Percentiles rank a stretch among this genome's conserved stretches.
phyloP scores from a whole-genome alignment of 2,329 filamentous ascomycete genomes.

The Penicillium fuscoglaucum region DNA sequence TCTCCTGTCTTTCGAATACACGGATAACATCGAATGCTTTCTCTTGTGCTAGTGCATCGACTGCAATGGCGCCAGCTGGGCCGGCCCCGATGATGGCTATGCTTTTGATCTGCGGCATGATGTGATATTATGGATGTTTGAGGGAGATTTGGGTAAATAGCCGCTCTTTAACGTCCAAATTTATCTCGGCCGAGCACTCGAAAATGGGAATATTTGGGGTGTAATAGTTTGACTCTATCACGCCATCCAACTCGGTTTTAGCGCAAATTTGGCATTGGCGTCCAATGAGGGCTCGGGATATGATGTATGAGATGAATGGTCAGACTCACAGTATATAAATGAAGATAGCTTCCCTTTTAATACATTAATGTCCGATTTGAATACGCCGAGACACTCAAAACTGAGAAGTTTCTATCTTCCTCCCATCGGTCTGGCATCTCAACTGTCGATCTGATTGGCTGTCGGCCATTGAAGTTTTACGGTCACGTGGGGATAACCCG shows the following conservation, averaged over 20 bases:
- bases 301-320: background rate
- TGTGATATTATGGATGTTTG: background rate
- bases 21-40: conserved; percentile 59
- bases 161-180: background rate
- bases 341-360: background rate
- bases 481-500: background rate
- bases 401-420: background rate
- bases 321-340: background rate
- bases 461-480: background rate
- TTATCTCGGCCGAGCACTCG: conserved; percentile 22
- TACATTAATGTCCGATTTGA: background rate
- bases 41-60: conserved; percentile 62
- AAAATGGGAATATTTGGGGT: conserved; percentile 3
- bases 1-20: conserved; percentile 63
- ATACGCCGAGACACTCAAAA: background rate
- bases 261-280: conserved; percentile 8
- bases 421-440: background rate
- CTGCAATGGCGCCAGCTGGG: conserved; percentile 60
- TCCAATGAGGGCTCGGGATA: background rate
- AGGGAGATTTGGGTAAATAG: background rate
- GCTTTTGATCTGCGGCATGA: conserved; percentile 32
- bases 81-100: conserved; percentile 64
- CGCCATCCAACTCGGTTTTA: conserved; percentile 20
- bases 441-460: conserved; percentile 6
- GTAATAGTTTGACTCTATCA: conserved; percentile 17